A percentile compares a stretch with the other conserved stretches of the same genome.
Evolutionary conservation across 2,329 filamentous ascomycete species (phyloP).

Genomic region (Phialocephala subalpina): DNA sequence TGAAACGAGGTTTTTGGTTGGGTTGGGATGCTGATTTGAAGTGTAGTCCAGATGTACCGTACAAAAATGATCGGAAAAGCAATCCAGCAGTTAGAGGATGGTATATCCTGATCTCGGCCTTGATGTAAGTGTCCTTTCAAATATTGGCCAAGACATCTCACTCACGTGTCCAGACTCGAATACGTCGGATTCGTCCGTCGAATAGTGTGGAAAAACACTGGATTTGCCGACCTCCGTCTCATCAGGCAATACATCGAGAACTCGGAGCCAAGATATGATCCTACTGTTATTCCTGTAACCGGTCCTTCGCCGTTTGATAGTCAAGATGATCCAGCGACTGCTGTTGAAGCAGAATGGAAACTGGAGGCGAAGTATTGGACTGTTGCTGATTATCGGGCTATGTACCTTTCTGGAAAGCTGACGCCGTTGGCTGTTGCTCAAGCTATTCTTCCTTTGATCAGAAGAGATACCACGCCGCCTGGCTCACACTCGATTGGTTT

Average conservation of each 20-base stretch:
- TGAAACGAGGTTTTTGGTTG: background rate
- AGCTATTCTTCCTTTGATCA: constrained; percentile 74
- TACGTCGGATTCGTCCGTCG: constrained; percentile 24
- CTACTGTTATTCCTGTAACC: constrained; percentile 28
- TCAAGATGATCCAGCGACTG: constrained; percentile 11
- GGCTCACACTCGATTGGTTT: constrained; percentile 77
- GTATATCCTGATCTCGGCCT: constrained; percentile 23
- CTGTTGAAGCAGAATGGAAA: constrained; percentile 7
- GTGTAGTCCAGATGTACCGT: constrained; percentile 29
- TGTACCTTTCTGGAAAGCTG: constrained; percentile 72
- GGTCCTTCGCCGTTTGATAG: constrained; percentile 19
- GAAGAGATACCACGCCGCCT: constrained; percentile 59
- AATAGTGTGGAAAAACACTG: constrained; percentile 32
- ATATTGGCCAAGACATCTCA: background rate
- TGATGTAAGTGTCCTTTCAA: constrained; percentile 22
- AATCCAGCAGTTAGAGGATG: constrained; percentile 31
- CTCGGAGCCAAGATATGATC: constrained; percentile 32
- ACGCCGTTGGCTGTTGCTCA: constrained; percentile 78
- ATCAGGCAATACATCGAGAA: constrained; percentile 31
- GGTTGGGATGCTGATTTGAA: constrained; percentile 12
- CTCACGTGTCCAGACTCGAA: constrained; percentile 31
- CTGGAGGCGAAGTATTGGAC: constrained; percentile 62
- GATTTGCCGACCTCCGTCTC: constrained; percentile 28
- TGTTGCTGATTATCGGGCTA: constrained; percentile 78
- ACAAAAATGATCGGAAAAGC: constrained; percentile 29